phyloP scores from a whole-genome alignment of 352 stramenopile genomes.

The Blastocystis sp. region DNA sequence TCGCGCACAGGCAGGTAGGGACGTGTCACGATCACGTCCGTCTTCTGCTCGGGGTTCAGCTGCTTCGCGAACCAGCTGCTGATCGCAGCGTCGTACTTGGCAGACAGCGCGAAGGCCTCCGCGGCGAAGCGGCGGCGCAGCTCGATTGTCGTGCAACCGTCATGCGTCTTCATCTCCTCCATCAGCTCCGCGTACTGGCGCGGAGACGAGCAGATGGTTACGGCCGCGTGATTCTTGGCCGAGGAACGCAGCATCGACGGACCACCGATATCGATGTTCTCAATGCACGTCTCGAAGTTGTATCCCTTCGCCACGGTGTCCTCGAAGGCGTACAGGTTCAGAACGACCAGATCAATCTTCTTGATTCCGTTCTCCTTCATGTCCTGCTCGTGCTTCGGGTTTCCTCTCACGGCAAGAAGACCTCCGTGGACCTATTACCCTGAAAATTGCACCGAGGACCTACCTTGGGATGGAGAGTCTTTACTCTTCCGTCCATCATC shows the following conservation, averaged over 20 bases:
- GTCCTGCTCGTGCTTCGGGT: constrained; percentile 84
- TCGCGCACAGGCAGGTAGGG: constrained; percentile 85
- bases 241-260: constrained; percentile 95
- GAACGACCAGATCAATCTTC: constrained; percentile 92
- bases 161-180: constrained; percentile 71
- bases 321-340: constrained; percentile 99
- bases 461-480: constrained; percentile 93
- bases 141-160: constrained; percentile 65
- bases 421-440: constrained; percentile 81
- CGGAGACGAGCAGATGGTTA: constrained; percentile 88
- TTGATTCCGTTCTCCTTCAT: constrained; percentile 87
- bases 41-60: constrained; percentile 66
- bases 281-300: constrained; percentile 93
- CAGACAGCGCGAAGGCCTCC: constrained; percentile 70
- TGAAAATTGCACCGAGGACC: neutral
- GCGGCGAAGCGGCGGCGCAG: constrained; percentile 67
- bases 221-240: constrained; percentile 93
- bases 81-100: constrained; percentile 88
- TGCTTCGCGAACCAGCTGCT: constrained; percentile 85
- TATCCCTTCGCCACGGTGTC: constrained; percentile 79
- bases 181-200: constrained; percentile 85
- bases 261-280: constrained; percentile 99
- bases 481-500: constrained; percentile 97
- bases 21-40: constrained; percentile 70
- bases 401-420: constrained; percentile 89